Evolutionary conservation across 257 asterid species (phyloP), one percentile per base, ranked within the genome.

Genomic region (Apocynum venetum): DNA sequence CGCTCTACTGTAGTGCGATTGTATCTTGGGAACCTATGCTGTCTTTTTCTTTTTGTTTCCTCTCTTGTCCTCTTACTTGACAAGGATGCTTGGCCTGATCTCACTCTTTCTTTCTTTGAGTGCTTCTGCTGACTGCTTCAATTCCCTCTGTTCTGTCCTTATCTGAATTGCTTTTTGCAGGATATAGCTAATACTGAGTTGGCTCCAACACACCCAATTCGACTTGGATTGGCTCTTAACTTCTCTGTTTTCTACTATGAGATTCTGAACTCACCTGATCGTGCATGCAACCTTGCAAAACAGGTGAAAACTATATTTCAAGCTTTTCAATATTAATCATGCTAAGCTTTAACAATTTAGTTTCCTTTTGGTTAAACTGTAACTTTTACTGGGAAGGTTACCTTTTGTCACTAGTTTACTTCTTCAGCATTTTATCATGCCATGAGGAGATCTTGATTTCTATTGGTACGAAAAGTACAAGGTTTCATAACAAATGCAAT

Each of bases 211-310:
- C 85, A 82, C 68, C 85, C 85, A 71, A 82, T 82, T 68, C 80
- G 85, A 11, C 85, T 82, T 79, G 85, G 85, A 72, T 71, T 82
- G 80, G 85, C 85, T n/a, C 85, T 82, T 61, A 82, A 82, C 85
- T 82, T 82, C 77, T 82, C 85, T n/a, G 82, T 82, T 63, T 82
- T 82, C 76, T 82, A 78, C 64, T 79, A 82, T 71, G 85, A 82
- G 64, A 82, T 82, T 67, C 80, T 82, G 67, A 82, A 78, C 72
- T 82, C 85, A 2, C 85, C 85, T 43, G 85, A 82, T 53, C 65
- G 85, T 36, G 85, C 85, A 61, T 82, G 85, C 75, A 78, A 57
- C 48, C 85, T 82, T 53, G 85, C 85, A 63, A 82, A 82, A 46
- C 85, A 82, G 85, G 85, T 82, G 12, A 70, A 4, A 20, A 60